Evolutionary conservation across 1,284 basidiomycete genomes (phyloP).

Genomic region (Amylostereum areolatum): DNA sequence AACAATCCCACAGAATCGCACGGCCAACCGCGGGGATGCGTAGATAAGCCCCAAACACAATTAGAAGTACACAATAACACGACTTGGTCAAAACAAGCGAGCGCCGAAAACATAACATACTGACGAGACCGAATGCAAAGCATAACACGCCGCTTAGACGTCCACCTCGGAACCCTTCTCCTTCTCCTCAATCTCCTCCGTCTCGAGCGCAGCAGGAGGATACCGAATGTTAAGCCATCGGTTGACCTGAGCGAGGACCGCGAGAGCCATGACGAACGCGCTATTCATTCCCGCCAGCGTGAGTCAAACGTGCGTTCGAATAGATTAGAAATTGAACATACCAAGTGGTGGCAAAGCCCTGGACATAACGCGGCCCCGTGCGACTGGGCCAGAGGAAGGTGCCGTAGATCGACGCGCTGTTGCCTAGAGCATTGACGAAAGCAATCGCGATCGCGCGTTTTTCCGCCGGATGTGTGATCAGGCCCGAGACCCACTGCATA

Average conservation of each 20-base stretch:
- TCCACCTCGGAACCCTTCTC: background rate
- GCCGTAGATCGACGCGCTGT: slow-evolving; percentile 33
- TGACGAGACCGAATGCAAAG: too few species aligned
- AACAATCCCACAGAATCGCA: too few species aligned
- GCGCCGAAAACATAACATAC: too few species aligned
- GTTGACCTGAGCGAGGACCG: slow-evolving; percentile 16
- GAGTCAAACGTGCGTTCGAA: too few species aligned
- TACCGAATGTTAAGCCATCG: background rate
- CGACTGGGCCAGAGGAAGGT: slow-evolving; percentile 36
- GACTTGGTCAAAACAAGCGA: too few species aligned
- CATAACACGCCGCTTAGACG: too few species aligned
- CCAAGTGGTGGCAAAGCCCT: slow-evolving; percentile 29
- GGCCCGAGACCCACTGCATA: slow-evolving; percentile 14
- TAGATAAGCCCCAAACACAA: too few species aligned
- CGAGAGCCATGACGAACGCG: slow-evolving; percentile 17
- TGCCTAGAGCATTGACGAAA: slow-evolving; percentile 16
- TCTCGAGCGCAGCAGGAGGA: background rate
- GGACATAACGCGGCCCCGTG: slow-evolving; percentile 32
- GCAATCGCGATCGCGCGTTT: slow-evolving; percentile 2
- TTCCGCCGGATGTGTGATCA: slow-evolving; percentile 14
- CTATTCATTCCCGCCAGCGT: background rate
- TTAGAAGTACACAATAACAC: too few species aligned
- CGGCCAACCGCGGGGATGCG: too few species aligned
- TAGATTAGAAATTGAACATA: too few species aligned
- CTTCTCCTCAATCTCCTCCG: background rate